These are phyloP conservation scores for Neurospora sp. DNA, from an alignment of 495 filamentous ascomycete species.

Conservation along the genomic window DNA sequence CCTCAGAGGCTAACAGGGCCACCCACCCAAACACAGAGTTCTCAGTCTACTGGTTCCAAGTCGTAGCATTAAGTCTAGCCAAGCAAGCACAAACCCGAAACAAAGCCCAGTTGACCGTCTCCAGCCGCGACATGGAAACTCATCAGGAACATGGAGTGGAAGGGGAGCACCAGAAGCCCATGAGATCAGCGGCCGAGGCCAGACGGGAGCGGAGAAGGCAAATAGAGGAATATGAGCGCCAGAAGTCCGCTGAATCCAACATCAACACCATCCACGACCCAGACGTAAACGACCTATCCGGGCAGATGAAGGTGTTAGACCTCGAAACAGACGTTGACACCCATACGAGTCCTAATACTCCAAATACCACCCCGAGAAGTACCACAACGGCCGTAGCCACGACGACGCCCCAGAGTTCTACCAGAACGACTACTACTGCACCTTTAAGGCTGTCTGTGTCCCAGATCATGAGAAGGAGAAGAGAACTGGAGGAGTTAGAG, in stretches of 20 bases:
- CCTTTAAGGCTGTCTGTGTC: not conserved
- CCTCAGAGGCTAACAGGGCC: not conserved
- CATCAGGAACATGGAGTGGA: too few species aligned
- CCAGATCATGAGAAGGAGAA: not conserved
- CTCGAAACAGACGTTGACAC: not conserved
- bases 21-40: not conserved
- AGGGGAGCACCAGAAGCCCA: too few species aligned
- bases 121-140: too few species aligned
- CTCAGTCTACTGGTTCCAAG: too few species aligned
- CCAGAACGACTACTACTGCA: too few species aligned
- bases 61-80: not conserved
- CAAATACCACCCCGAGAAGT: too few species aligned
- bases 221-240: not conserved
- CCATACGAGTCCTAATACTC: too few species aligned
- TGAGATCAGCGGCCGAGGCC: too few species aligned
- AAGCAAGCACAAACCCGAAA: not conserved
- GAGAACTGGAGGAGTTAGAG: not conserved
- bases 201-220: too few species aligned
- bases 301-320: not conserved
- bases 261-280: not conserved
- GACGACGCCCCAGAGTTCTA: too few species aligned
- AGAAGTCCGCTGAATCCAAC: not conserved
- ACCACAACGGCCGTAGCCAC: too few species aligned
- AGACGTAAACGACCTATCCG: not conserved
- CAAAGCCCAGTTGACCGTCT: not conserved